Evolutionary conservation across 2,329 filamentous ascomycete genomes (phyloP).

Genomic region (Colletotrichum sp.): DNA sequence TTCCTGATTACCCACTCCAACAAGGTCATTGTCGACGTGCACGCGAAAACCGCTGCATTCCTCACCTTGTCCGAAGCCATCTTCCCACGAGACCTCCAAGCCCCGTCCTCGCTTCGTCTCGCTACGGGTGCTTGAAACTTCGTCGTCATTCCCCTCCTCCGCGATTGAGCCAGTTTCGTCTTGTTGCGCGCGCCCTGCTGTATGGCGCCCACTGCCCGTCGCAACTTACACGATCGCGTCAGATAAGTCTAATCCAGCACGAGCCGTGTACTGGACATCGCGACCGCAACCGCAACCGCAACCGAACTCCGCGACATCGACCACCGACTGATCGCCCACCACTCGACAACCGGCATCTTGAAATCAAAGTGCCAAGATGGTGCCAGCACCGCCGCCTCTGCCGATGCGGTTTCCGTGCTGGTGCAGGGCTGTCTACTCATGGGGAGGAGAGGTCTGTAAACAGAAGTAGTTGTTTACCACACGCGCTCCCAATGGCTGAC

Average conservation of each 20-base stretch:
- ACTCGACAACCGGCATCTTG: background rate
- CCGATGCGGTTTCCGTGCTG: constrained; percentile 87
- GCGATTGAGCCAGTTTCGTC: background rate
- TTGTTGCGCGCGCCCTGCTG: background rate
- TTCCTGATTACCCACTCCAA: constrained; percentile 16
- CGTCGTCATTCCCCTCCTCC: background rate
- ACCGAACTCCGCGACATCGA: background rate
- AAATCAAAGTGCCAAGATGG: constrained; percentile 45
- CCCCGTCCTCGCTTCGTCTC: background rate
- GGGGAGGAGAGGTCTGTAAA: constrained; percentile 77
- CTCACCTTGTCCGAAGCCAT: background rate
- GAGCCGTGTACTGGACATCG: constrained; percentile 1
- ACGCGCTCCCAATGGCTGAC: constrained; percentile 23
- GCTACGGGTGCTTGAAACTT: background rate
- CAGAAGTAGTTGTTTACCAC: background rate
- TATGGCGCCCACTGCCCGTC: background rate
- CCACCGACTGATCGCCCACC: background rate
- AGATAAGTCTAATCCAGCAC: background rate
- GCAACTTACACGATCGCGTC: constrained; percentile 10
- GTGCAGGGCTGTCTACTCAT: constrained; percentile 90
- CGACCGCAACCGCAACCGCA: background rate
- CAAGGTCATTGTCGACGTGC: constrained; percentile 23
- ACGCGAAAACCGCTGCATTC: constrained; percentile 11
- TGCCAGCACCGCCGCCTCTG: constrained; percentile 61
- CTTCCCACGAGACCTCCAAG: background rate